These are phyloP conservation scores for Monilinia vaccinii-corymbosi DNA, from an alignment of 2,329 filamentous ascomycete species.

Conservation along the genomic window DNA sequence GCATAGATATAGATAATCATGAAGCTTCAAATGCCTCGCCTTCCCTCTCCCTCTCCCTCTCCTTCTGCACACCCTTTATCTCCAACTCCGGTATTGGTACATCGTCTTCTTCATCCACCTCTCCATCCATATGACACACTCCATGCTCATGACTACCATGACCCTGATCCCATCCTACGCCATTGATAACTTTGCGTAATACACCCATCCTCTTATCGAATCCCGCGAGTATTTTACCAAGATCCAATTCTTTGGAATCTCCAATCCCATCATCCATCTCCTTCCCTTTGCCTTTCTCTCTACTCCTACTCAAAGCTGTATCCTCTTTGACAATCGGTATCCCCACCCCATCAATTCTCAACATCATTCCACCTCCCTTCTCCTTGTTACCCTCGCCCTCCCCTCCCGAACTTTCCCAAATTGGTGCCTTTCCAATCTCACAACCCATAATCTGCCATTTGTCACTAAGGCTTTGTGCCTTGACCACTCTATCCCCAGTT, in stretches of 20 bases:
- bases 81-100: background rate
- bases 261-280: conserved; percentile 3
- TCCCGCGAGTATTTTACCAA: conserved; percentile 43
- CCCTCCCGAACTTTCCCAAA: conserved; percentile 45
- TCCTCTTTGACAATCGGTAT: conserved; percentile 10
- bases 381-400: conserved; percentile 10
- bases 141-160: background rate
- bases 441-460: conserved; percentile 61
- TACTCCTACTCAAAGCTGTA: conserved; percentile 1
- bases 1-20: background rate
- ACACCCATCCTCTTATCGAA: conserved; percentile 50
- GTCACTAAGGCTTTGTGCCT: conserved; percentile 62
- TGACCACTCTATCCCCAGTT: conserved; percentile 46
- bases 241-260: conserved; percentile 35
- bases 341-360: conserved; percentile 49
- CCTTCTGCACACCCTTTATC: background rate
- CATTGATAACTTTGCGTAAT: conserved; percentile 41
- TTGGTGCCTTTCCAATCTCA: conserved; percentile 49
- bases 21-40: background rate
- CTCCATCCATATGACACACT: background rate
- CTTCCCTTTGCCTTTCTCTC: conserved; percentile 4
- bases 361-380: conserved; percentile 38
- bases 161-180: conserved; percentile 17
- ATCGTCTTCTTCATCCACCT: conserved; percentile 3
- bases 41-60: background rate